These are phyloP conservation scores for Monosporascus sp. DNA, from an alignment of 2,329 filamentous ascomycete species.

Conservation along the genomic window DNA sequence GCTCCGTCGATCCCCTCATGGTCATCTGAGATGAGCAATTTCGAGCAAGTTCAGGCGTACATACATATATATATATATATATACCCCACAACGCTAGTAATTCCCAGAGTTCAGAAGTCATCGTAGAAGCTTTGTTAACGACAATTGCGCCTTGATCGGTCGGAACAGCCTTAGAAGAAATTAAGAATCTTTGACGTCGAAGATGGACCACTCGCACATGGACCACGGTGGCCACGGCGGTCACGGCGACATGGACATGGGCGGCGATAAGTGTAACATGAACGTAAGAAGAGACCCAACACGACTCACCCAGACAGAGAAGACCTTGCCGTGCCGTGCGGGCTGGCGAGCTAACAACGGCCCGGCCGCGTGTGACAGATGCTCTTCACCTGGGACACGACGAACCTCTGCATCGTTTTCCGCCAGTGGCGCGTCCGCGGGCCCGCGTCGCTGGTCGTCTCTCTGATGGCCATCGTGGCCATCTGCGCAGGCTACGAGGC, in stretches of 20 bases:
- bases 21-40: no score
- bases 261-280: constrained; percentile 76
- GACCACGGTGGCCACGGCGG: constrained; percentile 45
- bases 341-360: constrained; percentile 8
- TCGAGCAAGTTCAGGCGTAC: no score
- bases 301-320: neutral
- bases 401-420: constrained; percentile 95
- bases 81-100: no score
- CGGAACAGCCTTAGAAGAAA: no score
- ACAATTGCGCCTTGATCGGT: no score
- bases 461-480: constrained; percentile 74
- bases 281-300: constrained; percentile 58
- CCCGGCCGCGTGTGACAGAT: constrained; percentile 53
- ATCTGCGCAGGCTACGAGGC: constrained; percentile 92
- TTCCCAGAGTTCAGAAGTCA: no score
- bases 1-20: no score
- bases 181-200: neutral
- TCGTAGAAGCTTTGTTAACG: no score
- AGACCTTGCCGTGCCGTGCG: neutral
- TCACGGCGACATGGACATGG: constrained; percentile 51
- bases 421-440: constrained; percentile 80
- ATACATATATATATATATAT: no score
- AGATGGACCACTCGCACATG: constrained; percentile 39
- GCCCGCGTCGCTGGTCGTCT: constrained; percentile 69
- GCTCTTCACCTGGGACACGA: constrained; percentile 96